Evolutionary conservation across 257 asterid species (phyloP), one percentile per base, ranked within the genome.

Genomic region (Datura wrightii): DNA sequence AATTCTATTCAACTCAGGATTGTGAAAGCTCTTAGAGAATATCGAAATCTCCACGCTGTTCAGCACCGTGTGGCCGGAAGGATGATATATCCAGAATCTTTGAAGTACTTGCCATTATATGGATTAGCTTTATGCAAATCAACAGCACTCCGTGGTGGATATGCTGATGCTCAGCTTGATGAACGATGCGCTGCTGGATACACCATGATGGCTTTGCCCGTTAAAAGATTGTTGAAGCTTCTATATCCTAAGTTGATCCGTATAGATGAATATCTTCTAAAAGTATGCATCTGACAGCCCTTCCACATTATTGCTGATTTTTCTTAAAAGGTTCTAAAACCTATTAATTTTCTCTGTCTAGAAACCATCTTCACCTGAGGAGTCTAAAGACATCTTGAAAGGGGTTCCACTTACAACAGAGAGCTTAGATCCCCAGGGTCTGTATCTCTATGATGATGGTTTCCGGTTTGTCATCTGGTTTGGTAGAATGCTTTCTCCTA

Each of bases 21-120:
- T 62, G 97, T 91, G 85, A 97, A 95, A 90, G 97, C 99, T 83
- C 92, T 97, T 54, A 93, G 92, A 89, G 99, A 97, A 86, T 97
- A 97, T 88, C 89, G 97, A 88, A 97, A 93, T 89, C 96, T 97
- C 65, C 92, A 95, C 88, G 95, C 99, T 69, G 99, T 93, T 79
- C 99, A 95, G 88, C 98, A 95, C 86, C 94, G 96, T 55, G 89
- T 95, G 91, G 90, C 88, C 8, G 98, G 98, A 87, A 91, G 96
- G 93, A 89, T 95, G 99, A 93, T 95, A 58, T 95, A 92, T 90
- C 98, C 99, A 8, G 98, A 95, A 74, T 94, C 99, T 15, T 89
- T 95, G 70, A 93, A 94, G 89, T 92, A 89, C 85, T 87, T 93
- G 87, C 88, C 92, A 63, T 87, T 92, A 85, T 94, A 92, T 85